Base-by-base conservation (phyloP, 768 basidiomycete genomes). In the Boletellus ananas region DNA sequence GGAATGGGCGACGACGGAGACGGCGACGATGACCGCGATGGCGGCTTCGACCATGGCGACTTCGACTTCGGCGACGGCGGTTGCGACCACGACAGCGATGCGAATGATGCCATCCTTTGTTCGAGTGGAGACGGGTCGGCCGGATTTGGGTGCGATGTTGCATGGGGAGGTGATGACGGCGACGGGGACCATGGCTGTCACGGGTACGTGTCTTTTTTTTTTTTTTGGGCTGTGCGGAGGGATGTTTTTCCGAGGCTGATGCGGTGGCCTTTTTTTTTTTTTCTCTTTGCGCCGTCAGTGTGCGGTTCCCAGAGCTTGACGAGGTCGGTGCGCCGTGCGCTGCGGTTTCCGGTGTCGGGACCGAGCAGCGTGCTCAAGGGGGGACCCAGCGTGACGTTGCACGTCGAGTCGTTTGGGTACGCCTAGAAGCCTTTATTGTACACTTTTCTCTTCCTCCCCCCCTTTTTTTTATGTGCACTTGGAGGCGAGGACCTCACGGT, bases 251-350 rank as follows among this genome's bases (percentile, higher is more conserved):
- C 14, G 10, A 29, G 29, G 29, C 29, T 29, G 29, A 29, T 3
- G 11, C 25, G 8, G 25, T 27, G 25, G 25, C 8, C 25, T 27
- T 27, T 27, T 27, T 8, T 27, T 27, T 27, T 27, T 8, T 27
- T 27, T 27, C 25, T 6, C n/a, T n/a, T n/a, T 3, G 11, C 7
- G 25, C 16, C 41, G 2, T 14, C 16, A 82, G 80, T 80, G 0
- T 83, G 80, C 43, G 80, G 80, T 3, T 72, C 78, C 0, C 66
- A 68, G 20, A 62, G 65, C 3, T 51, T 81, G 11, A 63, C 73
- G 1, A 56, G 63, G 27, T 58, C 67, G 1, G 78, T 76, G 17
- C 70, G 74, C 4, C 47, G 54, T 0, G 74, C 74, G 2, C 45
- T 82, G 45, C 66, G 74, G 10, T 58, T 64, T 11, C 71, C 72